Base-by-base conservation (phyloP, 148 eudicot species). In the Heliosperma pusillum region DNA sequence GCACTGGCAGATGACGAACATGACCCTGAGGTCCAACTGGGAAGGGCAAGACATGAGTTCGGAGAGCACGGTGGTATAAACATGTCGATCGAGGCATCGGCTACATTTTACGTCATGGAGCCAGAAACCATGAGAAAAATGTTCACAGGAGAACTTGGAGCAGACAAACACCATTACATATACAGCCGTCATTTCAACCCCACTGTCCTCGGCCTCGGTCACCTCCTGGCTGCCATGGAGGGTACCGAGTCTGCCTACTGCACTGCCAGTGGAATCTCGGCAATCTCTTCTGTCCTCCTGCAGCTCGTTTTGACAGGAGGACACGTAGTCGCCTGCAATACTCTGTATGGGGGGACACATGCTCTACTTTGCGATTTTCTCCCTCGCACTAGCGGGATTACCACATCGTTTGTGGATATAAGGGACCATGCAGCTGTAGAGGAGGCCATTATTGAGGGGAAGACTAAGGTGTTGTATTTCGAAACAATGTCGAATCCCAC, bases 81-180 rank as follows among this genome's bases (percentile, higher is more conserved):
- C 88, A 95, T 95, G 98, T 95, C 98, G 0, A 92, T 95, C 74
- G 97, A 95, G 83, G 93, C 97, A 7, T 95, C 98, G 13, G 96
- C 96, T 45, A 95, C 98, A 44, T 95, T 95, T 84, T 89, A 96
- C 47, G 96, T 95, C 29, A 95, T 92, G 97, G 97, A 95, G 76
- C 93, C 98, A 1, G 96, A 95, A 20, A 95, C 96, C 21, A 82
- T 95, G 88, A 63, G 85, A 26, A 86, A 89, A 25, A 79, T 95
- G 77, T 95, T 95, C 82, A 4, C 87, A 11, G 98, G 98, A 1
- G 98, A 95, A 42, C 66, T 95, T 2, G 98, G 98, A 29, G 88
- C 93, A 1, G 97, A 92, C 62, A 85, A 87, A 3, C 96, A 90
- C 45, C 89, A 84, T 75, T 95, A 83, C 81, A 80, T 95, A n/a